phyloP scores from a whole-genome alignment of 805 yeast genomes.

The Blastobotrys americana region DNA sequence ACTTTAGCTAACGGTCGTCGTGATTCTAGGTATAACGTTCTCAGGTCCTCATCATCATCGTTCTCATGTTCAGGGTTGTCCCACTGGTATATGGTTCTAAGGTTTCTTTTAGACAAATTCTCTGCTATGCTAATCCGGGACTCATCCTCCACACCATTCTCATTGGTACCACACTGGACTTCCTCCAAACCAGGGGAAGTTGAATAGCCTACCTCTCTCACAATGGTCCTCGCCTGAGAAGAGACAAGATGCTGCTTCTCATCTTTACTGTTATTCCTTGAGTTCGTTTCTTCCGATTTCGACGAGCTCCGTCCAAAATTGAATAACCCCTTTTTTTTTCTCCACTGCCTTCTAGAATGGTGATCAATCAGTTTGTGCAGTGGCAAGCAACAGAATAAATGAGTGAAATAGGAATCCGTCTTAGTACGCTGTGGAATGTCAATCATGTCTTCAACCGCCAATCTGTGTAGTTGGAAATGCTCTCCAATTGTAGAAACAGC shows the following conservation, averaged over 20 bases:
- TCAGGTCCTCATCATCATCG: slow-evolving; percentile 14
- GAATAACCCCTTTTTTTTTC: background rate
- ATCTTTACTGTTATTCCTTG: too few species aligned
- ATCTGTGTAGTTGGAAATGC: slow-evolving; percentile 42
- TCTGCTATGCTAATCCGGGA: background rate
- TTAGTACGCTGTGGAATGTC: slow-evolving; percentile 58
- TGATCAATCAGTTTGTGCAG: slow-evolving; percentile 39
- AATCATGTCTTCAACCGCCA: slow-evolving; percentile 56
- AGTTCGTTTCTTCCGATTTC: too few species aligned
- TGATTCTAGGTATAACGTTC: slow-evolving; percentile 29
- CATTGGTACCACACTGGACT: too few species aligned
- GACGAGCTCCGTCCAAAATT: too few species aligned
- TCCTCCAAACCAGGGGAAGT: too few species aligned
- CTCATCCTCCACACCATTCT: slow-evolving; percentile 6
- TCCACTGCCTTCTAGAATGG: slow-evolving; percentile 9
- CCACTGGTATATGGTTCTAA: slow-evolving; percentile 30
- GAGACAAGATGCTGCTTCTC: too few species aligned
- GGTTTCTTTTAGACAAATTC: slow-evolving; percentile 9
- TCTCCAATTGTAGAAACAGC: slow-evolving; percentile 43
- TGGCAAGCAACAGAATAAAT: slow-evolving; percentile 50
- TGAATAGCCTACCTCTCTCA: too few species aligned
- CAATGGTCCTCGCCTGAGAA: too few species aligned
- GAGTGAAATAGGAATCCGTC: slow-evolving; percentile 45
- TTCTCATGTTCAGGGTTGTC: slow-evolving; percentile 23
- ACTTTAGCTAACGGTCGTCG: slow-evolving; percentile 40